Base-by-base conservation (phyloP, 768 basidiomycete genomes). In the Mycena belliarum region DNA sequence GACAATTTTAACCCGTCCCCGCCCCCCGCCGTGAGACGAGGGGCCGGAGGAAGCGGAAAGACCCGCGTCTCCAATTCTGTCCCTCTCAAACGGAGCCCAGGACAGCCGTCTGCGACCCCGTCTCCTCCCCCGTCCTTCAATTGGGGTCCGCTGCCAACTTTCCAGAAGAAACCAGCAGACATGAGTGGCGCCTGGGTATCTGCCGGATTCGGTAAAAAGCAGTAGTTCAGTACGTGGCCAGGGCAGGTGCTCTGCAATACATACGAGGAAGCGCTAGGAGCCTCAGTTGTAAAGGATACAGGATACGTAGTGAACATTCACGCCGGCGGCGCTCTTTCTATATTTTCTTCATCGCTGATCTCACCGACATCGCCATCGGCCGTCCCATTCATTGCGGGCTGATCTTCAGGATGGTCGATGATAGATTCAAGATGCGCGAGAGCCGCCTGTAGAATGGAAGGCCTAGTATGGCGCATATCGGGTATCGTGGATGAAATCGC, bases 391-490 rank as follows among this genome's bases (percentile, higher is more conserved):
- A 32, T 6, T 18, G 10, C 28, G 23, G 58, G 48, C 44, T 50
- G 59, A 24, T 41, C 59, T 43, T 49, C 58, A 21, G 81, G 79
- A 73, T 92, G 75, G 69, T 84, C 72, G 55, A 92, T 88, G 75
- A 94, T 90, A 50, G 86, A 88, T 69, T 94, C 91, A 57, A 94
- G 79, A 73, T 93, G 83, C 16, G 81, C 86, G 57, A 93, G 85
- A 23, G 91, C 89, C 46, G 88, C 92, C 91, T 93, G 75, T 64
- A 57, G 61, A 60, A 63, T 65, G 33, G 33, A 15, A 35, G 33
- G 33, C 69, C 89, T 89, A 95, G 84, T 95, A 95, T 66, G 93
- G 93, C 57, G 83, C 77, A 75, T 78, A 94, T 73, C 93, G 89
- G 69, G 74, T 81, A 79, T 87, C 73, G 78, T 86, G 86, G 75